Evolutionary conservation across 2,329 filamentous ascomycete species (phyloP).

Genomic region (Calonectria naviculata): DNA sequence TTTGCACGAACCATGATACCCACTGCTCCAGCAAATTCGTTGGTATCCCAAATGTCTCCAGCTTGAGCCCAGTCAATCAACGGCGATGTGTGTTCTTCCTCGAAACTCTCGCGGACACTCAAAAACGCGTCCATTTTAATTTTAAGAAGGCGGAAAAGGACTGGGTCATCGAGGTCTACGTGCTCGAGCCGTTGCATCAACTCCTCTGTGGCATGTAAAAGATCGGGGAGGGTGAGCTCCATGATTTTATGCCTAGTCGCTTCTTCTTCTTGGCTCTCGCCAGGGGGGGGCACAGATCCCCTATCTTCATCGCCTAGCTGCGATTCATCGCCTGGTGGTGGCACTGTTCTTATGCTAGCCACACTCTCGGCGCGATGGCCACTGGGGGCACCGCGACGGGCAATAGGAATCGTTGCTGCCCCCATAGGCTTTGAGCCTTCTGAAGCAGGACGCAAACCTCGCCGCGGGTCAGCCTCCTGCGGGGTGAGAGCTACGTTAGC

Average conservation of each 20-base stretch:
- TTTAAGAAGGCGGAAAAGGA: conserved; percentile 35
- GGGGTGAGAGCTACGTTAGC: not conserved
- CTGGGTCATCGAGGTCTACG: conserved; percentile 23
- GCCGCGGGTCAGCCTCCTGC: not conserved
- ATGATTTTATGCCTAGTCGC: conserved; percentile 35
- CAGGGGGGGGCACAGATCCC: not conserved
- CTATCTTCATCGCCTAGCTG: conserved; percentile 28
- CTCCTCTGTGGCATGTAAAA: conserved; percentile 39
- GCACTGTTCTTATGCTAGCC: conserved; percentile 28
- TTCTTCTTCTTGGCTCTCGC: conserved; percentile 19
- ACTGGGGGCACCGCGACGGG: conserved; percentile 39
- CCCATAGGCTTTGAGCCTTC: conserved; percentile 10
- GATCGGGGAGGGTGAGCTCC: conserved; percentile 39
- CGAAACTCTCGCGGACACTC: conserved; percentile 39
- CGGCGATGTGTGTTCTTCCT: conserved; percentile 22
- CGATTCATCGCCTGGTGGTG: conserved; percentile 36
- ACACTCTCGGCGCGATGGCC: conserved; percentile 26
- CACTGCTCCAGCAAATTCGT: conserved; percentile 7
- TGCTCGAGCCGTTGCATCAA: conserved; percentile 41
- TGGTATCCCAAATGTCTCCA: not conserved
- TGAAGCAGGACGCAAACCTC: not conserved
- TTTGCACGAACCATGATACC: conserved; percentile 47
- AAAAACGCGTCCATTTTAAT: conserved; percentile 43
- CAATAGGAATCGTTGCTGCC: conserved; percentile 20
- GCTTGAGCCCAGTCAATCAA: conserved; percentile 45